Evolutionary conservation across 2,329 filamentous ascomycete genomes (phyloP), one percentile per base, ranked within the genome.

Genomic region (Penicillium digitatum): DNA sequence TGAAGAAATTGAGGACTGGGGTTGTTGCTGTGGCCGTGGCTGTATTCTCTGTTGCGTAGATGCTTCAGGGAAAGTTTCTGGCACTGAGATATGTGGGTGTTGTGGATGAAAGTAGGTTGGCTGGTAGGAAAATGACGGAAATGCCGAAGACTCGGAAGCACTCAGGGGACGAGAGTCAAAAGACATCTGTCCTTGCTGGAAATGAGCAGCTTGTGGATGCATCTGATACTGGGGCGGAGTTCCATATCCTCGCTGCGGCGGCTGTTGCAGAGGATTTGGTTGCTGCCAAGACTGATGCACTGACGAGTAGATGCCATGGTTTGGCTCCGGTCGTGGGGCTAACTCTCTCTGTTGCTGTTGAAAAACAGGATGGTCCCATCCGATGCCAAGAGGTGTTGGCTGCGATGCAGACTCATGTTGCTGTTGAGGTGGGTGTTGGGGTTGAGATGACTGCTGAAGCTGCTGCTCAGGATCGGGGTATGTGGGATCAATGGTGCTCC

Each of bases 311-410:
- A 72, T 62, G 43, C 64, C 68, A 64, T 71, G 72, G 18, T 60
- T 63, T 38, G 62, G 63, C 8, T 72, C 67, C 9, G 66, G 59
- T 29, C 62, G 63, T 9, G 59, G 50, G 1, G 59, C 59, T 24
- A 68, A 38, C n/a, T 68, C 62, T 40, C 57, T 64, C 18, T 66
- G 63, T 37, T 67, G 55, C 35, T 70, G 67, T 29, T 68, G 68
- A 44, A 72, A 72, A 12, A 72, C 66, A n/a, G 66, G 70, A 58
- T 70, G 69, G 48, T 74, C 71, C 72, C 71, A 74, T 32, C 59
- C 60, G 9, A 74, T 73, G 1, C 69, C 69, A 56, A 72, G 57
- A 3, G 68, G 63, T 35, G 63, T 57, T 44, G 66, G 67, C 39
- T 68, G 67, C 32, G 55, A 46, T 34, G 54, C 32, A 6, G 48